Evolutionary conservation across 306 rosid species (phyloP), one percentile per base, ranked within the genome.

Genomic region (Quercus alba): DNA sequence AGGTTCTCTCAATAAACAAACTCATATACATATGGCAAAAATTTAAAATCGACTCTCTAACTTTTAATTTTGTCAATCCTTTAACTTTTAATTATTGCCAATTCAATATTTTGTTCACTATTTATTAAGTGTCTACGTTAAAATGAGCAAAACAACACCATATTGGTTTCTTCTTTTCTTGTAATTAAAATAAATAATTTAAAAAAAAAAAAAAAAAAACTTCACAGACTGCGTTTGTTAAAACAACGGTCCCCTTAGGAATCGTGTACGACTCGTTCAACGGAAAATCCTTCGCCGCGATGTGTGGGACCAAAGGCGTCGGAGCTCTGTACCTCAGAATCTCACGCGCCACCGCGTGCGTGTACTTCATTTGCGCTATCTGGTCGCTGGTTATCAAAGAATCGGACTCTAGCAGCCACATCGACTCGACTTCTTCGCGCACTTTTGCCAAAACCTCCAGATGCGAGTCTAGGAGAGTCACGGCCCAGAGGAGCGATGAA

Each of bases 331-430:
- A 81, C 35, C 99, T 80, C 71, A 95, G 56, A 0, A 95, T 94
- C 88, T 95, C 99, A 74, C 94, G 98, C 31, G 98, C 99, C 76
- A 95, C 98, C 12, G 97, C 91, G 1, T 87, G 92, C 1, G 97
- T 95, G 81, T 95, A 95, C 83, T 35, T 91, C 97, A 95, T 87
- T n/a, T 78, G 82, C 61, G 82, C n/a, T 3, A 95, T 77, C 77
- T 85, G 88, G 9, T 91, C 99, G 1, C 84, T 64, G 0, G 94
- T 85, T 19, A 95, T 91, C 23, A 87, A 79, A 3, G 52, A 19
- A 19, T 92, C 72, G 1, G 88, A 88, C 59, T 89, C 94, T 61
- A 91, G 91, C 18, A 89, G 74, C 99, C 99, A 95, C 6, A 88
- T 70, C 1, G 78, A 76, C 1, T 78, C 68, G 0, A 95, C 97